phyloP scores from a whole-genome alignment of 192 early-diverging fungal species.

The Coemansia sp. region DNA sequence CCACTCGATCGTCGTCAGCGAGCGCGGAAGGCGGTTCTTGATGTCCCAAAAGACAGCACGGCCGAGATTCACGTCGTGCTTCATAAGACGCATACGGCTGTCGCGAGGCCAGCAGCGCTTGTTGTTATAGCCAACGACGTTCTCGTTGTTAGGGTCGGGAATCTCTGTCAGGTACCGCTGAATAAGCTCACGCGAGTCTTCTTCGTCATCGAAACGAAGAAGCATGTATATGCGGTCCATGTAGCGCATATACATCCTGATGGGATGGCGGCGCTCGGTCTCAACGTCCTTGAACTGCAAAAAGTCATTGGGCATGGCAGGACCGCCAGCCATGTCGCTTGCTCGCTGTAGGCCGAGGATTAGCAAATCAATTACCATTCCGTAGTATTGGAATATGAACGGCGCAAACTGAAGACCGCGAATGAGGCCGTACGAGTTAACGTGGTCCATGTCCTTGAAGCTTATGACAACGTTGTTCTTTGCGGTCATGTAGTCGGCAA shows the following conservation, averaged over 20 bases:
- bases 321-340: slow-evolving; percentile 94
- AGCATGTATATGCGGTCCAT: slow-evolving; percentile 93
- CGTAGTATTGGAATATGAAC: slow-evolving; percentile 99
- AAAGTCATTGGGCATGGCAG: slow-evolving; percentile 92
- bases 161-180: slow-evolving; percentile 97
- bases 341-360: slow-evolving; percentile 92
- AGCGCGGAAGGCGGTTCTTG: slow-evolving; percentile 94
- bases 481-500: slow-evolving; percentile 99
- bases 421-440: slow-evolving; percentile 95
- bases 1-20: slow-evolving; percentile 97
- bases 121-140: slow-evolving; percentile 97
- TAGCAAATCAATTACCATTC: slow-evolving; percentile 91
- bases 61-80: slow-evolving; percentile 97
- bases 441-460: slow-evolving; percentile 99
- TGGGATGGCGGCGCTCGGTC: slow-evolving; percentile 94
- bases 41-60: slow-evolving; percentile 99
- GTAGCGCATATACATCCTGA: slow-evolving; percentile 93
- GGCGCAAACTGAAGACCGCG: slow-evolving; percentile 97
- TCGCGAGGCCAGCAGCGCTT: slow-evolving; percentile 99
- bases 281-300: slow-evolving; percentile 90
- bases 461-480: slow-evolving; percentile 98
- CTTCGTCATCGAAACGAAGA: slow-evolving; percentile 84
- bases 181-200: slow-evolving; percentile 91
- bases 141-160: slow-evolving; percentile 98
- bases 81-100: slow-evolving; percentile 98